A percentile compares a stretch with the other conserved stretches of the same genome.
phyloP scores from a whole-genome alignment of 176 grass and related monocot genomes.

The Bolboschoenus planiculmis region DNA sequence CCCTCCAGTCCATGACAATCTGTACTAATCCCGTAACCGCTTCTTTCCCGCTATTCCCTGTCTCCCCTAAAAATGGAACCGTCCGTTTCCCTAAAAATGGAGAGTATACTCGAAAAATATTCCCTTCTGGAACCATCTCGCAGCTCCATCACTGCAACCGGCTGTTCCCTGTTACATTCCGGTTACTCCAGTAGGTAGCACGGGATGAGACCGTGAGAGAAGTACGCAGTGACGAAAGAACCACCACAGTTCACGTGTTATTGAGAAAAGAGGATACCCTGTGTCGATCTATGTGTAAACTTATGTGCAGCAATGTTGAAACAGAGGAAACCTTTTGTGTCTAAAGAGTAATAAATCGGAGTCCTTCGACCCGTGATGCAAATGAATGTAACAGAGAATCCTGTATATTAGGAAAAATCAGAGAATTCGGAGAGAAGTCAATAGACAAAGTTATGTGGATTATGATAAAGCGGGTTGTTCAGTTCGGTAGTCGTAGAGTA shows the following conservation, averaged over 20 bases:
- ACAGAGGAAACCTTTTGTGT: no score
- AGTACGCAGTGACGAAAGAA: neutral
- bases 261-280: neutral
- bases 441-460: neutral
- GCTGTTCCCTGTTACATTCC: neutral
- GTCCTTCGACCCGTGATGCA: no score
- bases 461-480: neutral
- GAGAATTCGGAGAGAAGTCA: no score
- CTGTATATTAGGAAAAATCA: no score
- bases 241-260: neutral
- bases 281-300: neutral
- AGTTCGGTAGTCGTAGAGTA: neutral
- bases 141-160: neutral
- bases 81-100: neutral
- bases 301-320: neutral
- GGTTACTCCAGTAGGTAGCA: no score
- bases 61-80: neutral
- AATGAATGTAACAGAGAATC: no score
- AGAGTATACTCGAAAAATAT: neutral
- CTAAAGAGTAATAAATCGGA: no score
- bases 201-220: neutral
- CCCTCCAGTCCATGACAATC: neutral
- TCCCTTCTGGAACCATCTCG: neutral
- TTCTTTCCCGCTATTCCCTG: neutral
- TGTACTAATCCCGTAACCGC: neutral